phyloP scores from a whole-genome alignment of 164 flowering plant species.

The Nelumbo lutea region DNA sequence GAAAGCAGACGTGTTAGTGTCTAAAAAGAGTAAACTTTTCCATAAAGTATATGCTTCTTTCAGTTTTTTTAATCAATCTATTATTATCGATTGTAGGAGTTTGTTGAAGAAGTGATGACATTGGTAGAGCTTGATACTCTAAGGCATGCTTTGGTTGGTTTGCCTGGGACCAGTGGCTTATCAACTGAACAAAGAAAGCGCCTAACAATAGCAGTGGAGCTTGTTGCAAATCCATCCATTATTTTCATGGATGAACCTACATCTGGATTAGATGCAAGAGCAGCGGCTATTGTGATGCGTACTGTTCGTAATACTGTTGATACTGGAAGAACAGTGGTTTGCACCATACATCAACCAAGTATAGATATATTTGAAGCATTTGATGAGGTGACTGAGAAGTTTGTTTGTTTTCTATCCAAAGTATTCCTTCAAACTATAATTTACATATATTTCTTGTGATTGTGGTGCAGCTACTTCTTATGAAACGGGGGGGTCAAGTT shows the following conservation, averaged over 20 bases:
- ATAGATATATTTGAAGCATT: conserved; percentile 96
- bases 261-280: conserved; percentile 96
- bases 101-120: conserved; percentile 88
- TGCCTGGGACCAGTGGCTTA: conserved; percentile 77
- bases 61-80: conserved; percentile 2
- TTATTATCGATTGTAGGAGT: conserved; percentile 44
- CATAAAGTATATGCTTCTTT: not conserved
- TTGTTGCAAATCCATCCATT: conserved; percentile 94
- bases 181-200: conserved; percentile 97
- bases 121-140: conserved; percentile 74
- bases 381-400: conserved; percentile 60
- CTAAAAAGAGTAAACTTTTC: not conserved
- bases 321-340: conserved; percentile 93
- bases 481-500: conserved; percentile 90
- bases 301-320: conserved; percentile 94
- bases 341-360: conserved; percentile 97
- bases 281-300: conserved; percentile 97
- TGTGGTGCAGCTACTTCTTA: conserved; percentile 64
- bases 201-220: conserved; percentile 92
- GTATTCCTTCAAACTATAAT: not conserved
- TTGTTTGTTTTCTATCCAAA: not conserved
- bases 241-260: conserved; percentile 99
- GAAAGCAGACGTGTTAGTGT: conserved; percentile 44
- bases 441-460: not conserved
- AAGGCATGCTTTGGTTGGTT: conserved; percentile 80